Evolutionary conservation across 257 asterid genomes (phyloP), one percentile per base, ranked within the genome.

Genomic region (Dorcoceras hygrometricum): DNA sequence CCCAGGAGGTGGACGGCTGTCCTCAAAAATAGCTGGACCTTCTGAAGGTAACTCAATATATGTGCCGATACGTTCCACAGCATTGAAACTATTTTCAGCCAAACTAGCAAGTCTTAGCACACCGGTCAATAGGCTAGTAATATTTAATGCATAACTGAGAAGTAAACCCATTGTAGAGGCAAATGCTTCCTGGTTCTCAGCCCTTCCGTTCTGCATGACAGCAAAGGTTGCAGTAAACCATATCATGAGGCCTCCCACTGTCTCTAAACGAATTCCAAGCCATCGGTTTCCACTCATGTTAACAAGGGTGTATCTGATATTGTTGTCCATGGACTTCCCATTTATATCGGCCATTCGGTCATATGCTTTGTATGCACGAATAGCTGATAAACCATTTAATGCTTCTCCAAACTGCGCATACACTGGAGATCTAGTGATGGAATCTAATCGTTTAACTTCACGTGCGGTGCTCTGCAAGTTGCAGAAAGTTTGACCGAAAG

Each of bases 371-470:
- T 93, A 93, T 19, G 99, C 99, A 70, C 99, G 99, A 59, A 93
- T 87, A 50, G 96, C 86, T 57, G 96, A 68, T 57, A 90, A 75
- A 56, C 99, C 99, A 69, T 93, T 89, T 18, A 93, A 81, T 25
- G 99, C 97, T 84, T 93, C 99, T 53, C 96, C 90, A 71, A 93
- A 93, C 78, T 93, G 99, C 36, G 99, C 99, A 75, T 93, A 93
- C n/a, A 93, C 97, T 20, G 99, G 99, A 65, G 99, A 93, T 69
- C 99, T 81, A 63, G 86, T 73, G 65, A 90, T 69, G 62, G 99
- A 93, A 81, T 93, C 99, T 63, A 93, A 76, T 31, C 99, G 97
- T 74, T 93, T 93, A 71, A 90, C 94, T 79, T 93, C 99, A 63
- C 99, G 94, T 66, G 96, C 95, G 29, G 95, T 93, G 82, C 97